phyloP scores from a whole-genome alignment of 331 rosid species.

The Malus hybrid region DNA sequence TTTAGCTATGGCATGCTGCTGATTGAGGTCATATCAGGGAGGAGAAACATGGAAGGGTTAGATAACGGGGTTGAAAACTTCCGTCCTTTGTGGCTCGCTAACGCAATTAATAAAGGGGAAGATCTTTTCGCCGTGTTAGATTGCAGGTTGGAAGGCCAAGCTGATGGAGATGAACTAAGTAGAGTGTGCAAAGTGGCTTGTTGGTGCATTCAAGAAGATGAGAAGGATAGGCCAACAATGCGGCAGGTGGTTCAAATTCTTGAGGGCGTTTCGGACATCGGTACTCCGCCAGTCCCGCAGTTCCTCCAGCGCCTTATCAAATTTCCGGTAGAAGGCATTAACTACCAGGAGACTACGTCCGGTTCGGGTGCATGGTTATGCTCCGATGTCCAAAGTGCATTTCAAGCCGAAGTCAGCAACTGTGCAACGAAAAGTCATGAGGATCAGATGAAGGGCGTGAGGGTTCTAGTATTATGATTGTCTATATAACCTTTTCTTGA shows the following conservation, averaged over 20 bases:
- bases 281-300: slow-evolving; percentile 20
- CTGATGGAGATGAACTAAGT: slow-evolving; percentile 8
- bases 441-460: too few species aligned
- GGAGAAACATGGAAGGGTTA: slow-evolving; percentile 17
- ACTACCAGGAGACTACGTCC: background rate
- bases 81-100: slow-evolving; percentile 8
- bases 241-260: slow-evolving; percentile 17
- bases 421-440: too few species aligned
- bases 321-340: background rate
- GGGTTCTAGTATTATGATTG: too few species aligned
- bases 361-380: background rate
- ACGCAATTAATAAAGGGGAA: slow-evolving; percentile 10
- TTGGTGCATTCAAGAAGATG: slow-evolving; percentile 34
- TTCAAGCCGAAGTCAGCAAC: background rate
- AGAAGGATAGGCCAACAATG: slow-evolving; percentile 25
- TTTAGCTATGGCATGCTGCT: slow-evolving; percentile 84
- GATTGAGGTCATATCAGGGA: slow-evolving; percentile 47
- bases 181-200: slow-evolving; percentile 28
- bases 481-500: too few species aligned
- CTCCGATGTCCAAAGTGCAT: background rate
- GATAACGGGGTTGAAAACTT: slow-evolving; percentile 4
- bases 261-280: slow-evolving; percentile 8
- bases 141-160: slow-evolving; percentile 3
- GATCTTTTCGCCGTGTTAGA: slow-evolving; percentile 8
- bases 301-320: background rate